Evolutionary conservation across 306 rosid species (phyloP), one percentile per base, ranked within the genome.

Genomic region (Trifolium repens): DNA sequence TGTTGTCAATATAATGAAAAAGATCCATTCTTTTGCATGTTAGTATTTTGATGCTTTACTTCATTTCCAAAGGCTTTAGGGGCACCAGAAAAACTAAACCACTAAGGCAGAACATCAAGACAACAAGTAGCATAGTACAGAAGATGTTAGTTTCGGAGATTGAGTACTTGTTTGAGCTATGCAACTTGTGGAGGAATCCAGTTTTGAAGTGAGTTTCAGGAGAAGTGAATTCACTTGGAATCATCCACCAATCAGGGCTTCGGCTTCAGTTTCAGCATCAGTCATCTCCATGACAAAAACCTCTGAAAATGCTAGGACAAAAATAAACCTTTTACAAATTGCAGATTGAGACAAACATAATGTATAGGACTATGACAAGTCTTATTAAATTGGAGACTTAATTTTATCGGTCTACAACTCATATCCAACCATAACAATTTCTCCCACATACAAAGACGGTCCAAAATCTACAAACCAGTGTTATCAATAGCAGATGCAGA

Each of bases 101-200:
- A 43, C 63, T 34, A 72, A 67, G 84, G 82, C 78, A 82, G 82
- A 68, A 72, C 72, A 78, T 53, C 72, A 71, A 54, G 74, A 75
- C 40, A 64, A 50, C 70, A 49, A 49, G 32, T 55, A 64, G 68
- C 64, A 65, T 44, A 22, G 53, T 43, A n/a, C 43, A 47, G 80
- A 68, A 35, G 72, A 69, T 59, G 71, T 22, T 39, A 8, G 4
- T 64, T 19, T 42, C 73, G 60, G 50, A 74, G 65, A 57, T 39
- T 27, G 27, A 66, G 43, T 44, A 63, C 71, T 73, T 43, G 77
- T 53, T 53, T 68, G 34, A 17, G 73, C 55, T 57, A 40, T 54
- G 73, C 52, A 66, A 71, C 70, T 78, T 57, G 77, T 71, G 43
- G 67, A 80, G 50, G 77, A 81, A 37, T 55, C 83, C 69, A 24